Conservation (phyloP, 371 early-diverging fungal species). For the Sporodiniella umbellata region DNA sequence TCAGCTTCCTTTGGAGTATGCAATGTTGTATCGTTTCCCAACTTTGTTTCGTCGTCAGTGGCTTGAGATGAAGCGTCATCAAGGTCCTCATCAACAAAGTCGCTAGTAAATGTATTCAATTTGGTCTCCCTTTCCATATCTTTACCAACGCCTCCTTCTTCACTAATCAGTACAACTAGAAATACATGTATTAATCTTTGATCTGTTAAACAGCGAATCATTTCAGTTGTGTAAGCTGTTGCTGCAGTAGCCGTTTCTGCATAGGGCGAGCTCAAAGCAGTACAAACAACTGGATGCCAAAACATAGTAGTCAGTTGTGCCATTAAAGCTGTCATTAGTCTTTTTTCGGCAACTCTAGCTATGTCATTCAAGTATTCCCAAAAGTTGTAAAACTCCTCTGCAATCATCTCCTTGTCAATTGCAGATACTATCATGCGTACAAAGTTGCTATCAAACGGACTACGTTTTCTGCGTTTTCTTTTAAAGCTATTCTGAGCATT, state of each 20-base stretch:
- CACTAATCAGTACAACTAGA: conserved; percentile 42
- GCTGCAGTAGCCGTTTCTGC: conserved; percentile 45
- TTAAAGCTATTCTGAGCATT: conserved; percentile 45
- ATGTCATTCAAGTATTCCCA: conserved; percentile 52
- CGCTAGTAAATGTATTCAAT: conserved; percentile 16
- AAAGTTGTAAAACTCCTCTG: conserved; percentile 49
- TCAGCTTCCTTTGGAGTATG: not conserved
- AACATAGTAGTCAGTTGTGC: conserved; percentile 46
- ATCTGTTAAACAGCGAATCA: conserved; percentile 49
- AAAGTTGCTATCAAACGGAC: conserved; percentile 45
- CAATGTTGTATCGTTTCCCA: not conserved
- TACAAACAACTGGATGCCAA: conserved; percentile 52
- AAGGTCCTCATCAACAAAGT: conserved; percentile 34
- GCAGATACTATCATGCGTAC: conserved; percentile 31
- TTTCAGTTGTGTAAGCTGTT: conserved; percentile 48
- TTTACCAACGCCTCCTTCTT: conserved; percentile 50
- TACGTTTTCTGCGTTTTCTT: conserved; percentile 48
- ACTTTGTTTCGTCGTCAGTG: conserved; percentile 10
- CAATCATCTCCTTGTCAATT: conserved; percentile 29
- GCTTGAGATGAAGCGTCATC: conserved; percentile 23
- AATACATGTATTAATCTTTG: conserved; percentile 45
- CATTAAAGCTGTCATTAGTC: conserved; percentile 47
- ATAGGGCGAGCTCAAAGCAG: conserved; percentile 40
- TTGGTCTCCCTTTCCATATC: conserved; percentile 45
- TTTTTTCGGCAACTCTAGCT: conserved; percentile 44